Percentiles rank a stretch among this genome's conserved stretches.
phyloP scores from a whole-genome alignment of 179 eudicot species.

The Silene vulgaris region DNA sequence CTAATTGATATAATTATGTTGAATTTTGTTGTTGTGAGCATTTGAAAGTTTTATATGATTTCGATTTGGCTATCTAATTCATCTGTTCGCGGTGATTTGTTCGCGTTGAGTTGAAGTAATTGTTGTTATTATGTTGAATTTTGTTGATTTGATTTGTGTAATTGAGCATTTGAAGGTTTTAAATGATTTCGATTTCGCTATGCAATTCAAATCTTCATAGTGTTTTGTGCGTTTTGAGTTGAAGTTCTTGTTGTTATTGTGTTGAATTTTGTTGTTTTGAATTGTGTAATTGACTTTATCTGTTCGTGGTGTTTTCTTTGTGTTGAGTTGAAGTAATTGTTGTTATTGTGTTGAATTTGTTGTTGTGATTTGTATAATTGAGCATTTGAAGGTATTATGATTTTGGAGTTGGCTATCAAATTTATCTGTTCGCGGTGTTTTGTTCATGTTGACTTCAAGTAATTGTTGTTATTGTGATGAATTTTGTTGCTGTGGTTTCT shows the following conservation, averaged over 20 bases:
- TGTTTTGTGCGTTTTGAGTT: background rate
- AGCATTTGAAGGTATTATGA: background rate
- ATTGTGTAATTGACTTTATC: background rate
- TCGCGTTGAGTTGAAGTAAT: background rate
- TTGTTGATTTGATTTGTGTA: background rate
- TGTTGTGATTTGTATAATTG: too few species aligned
- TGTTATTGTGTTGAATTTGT: background rate
- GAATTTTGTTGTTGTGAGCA: background rate
- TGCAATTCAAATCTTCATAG: background rate
- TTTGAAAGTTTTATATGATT: constrained; percentile 1
- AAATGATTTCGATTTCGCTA: background rate
- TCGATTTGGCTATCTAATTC: background rate
- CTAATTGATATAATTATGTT: background rate
- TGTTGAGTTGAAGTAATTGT: background rate
- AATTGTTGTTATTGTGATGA: background rate
- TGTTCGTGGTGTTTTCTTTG: background rate
- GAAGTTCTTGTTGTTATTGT: background rate
- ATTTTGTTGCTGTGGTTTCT: background rate
- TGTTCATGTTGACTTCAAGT: background rate
- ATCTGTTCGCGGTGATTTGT: background rate
- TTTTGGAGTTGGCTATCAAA: background rate
- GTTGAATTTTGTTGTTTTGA: background rate
- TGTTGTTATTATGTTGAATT: background rate
- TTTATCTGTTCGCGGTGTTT: background rate
- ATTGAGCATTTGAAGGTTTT: background rate